These are phyloP conservation scores for Fagopyrum esculentum DNA, from an alignment of 148 eudicot genomes.

Conservation along the genomic window DNA sequence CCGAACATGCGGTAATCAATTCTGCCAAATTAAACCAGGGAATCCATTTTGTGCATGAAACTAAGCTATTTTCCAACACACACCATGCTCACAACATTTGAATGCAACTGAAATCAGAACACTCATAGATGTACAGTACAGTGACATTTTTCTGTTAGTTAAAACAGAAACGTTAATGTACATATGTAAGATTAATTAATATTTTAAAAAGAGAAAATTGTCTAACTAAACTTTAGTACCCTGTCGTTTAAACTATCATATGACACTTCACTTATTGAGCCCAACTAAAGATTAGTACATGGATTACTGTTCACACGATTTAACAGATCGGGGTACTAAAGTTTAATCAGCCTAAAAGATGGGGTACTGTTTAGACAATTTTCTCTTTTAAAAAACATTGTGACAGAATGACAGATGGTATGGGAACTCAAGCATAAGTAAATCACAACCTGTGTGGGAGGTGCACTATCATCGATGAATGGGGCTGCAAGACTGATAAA, in stretches of 20 bases:
- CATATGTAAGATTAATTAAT: background rate
- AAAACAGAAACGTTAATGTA: background rate
- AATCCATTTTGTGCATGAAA: background rate
- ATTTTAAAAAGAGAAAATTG: background rate
- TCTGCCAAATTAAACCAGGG: background rate
- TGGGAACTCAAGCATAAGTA: background rate
- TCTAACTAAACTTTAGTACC: too few relatives aligned
- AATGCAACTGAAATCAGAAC: background rate
- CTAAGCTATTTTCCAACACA: background rate
- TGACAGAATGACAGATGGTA: too few relatives aligned
- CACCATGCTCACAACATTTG: background rate
- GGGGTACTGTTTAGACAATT: too few relatives aligned
- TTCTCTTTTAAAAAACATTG: too few relatives aligned
- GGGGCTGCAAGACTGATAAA: slow-evolving; percentile 97
- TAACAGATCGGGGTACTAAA: too few relatives aligned
- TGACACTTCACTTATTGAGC: too few relatives aligned
- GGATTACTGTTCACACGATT: too few relatives aligned
- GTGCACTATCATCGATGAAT: slow-evolving; percentile 90
- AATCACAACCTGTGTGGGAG: slow-evolving; percentile 50
- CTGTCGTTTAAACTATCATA: too few relatives aligned
- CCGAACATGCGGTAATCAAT: background rate
- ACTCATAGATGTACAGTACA: background rate
- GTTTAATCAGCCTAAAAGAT: too few relatives aligned
- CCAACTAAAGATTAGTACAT: too few relatives aligned
- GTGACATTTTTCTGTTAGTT: background rate